Conservation (phyloP, 768 basidiomycete genomes). For the Leccinellum rugosiceps region DNA sequence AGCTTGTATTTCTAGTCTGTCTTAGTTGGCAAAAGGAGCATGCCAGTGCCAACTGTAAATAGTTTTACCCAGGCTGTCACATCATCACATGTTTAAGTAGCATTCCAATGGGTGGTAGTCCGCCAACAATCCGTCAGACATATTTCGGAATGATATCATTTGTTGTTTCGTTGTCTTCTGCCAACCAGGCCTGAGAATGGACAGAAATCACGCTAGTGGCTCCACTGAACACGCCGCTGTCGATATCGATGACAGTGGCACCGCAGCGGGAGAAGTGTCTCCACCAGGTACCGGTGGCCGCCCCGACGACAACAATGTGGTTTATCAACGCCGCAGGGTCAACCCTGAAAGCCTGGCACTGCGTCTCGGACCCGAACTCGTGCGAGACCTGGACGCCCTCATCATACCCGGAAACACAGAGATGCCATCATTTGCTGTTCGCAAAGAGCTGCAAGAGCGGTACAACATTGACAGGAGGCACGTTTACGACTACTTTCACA, state of each 20-base stretch:
- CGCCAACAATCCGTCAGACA: slow-evolving; percentile 6
- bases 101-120: slow-evolving; percentile 20
- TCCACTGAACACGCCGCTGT: background rate
- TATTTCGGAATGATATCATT: background rate
- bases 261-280: background rate
- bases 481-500: slow-evolving; percentile 78
- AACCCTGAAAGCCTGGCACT: slow-evolving; percentile 69
- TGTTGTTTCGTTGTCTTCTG: slow-evolving; percentile 1
- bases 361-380: slow-evolving; percentile 62
- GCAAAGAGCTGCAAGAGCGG: slow-evolving; percentile 68
- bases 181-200: slow-evolving; percentile 12
- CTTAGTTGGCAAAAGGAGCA: background rate
- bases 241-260: background rate
- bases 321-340: slow-evolving; percentile 44
- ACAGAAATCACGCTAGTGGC: background rate
- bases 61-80: background rate
- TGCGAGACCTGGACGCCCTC: slow-evolving; percentile 69
- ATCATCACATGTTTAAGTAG: slow-evolving; percentile 13
- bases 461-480: slow-evolving; percentile 70
- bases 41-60: background rate
- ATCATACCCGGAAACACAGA: slow-evolving; percentile 65
- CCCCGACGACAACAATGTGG: slow-evolving; percentile 8
- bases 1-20: slow-evolving; percentile 73
- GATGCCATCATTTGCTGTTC: slow-evolving; percentile 71
- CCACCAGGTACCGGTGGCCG: slow-evolving; percentile 17